Conservation (phyloP, 208 protist genomes). For the Leishmania martiniquensis region DNA sequence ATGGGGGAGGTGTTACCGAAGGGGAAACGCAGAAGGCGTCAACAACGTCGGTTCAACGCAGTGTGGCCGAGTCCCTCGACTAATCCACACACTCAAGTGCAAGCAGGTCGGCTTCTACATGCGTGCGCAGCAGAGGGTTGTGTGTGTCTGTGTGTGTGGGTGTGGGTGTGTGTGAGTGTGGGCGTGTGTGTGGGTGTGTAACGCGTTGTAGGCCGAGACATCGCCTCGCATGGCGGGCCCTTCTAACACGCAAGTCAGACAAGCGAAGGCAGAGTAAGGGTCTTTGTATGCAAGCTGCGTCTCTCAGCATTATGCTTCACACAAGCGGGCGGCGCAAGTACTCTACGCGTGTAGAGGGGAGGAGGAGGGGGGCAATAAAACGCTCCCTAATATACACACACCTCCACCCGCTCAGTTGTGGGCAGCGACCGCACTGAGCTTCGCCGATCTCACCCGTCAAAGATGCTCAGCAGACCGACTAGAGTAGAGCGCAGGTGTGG, state of each 20-base stretch:
- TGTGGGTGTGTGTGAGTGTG: neutral
- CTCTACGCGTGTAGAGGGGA: neutral
- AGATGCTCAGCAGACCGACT: no score
- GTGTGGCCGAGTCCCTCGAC: neutral
- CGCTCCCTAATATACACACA: neutral
- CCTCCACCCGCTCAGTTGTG: neutral
- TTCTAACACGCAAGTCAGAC: slow-evolving; percentile 3
- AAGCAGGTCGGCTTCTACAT: neutral
- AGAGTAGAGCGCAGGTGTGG: no score
- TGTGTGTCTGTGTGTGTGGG: neutral
- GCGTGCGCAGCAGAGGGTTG: neutral
- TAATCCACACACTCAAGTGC: neutral
- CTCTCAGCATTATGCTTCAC: neutral
- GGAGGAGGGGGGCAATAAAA: neutral
- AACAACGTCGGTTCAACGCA: neutral
- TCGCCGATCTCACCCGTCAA: no score
- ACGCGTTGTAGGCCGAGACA: neutral
- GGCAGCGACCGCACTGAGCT: neutral
- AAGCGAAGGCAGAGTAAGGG: neutral
- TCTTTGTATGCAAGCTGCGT: neutral
- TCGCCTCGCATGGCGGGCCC: neutral
- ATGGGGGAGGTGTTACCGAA: no score
- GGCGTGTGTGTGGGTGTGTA: neutral
- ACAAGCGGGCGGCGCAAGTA: neutral
- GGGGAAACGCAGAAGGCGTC: neutral